These are phyloP conservation scores for Limtongozyma cylindracea DNA, from an alignment of 805 yeast genomes.

Conservation along the genomic window DNA sequence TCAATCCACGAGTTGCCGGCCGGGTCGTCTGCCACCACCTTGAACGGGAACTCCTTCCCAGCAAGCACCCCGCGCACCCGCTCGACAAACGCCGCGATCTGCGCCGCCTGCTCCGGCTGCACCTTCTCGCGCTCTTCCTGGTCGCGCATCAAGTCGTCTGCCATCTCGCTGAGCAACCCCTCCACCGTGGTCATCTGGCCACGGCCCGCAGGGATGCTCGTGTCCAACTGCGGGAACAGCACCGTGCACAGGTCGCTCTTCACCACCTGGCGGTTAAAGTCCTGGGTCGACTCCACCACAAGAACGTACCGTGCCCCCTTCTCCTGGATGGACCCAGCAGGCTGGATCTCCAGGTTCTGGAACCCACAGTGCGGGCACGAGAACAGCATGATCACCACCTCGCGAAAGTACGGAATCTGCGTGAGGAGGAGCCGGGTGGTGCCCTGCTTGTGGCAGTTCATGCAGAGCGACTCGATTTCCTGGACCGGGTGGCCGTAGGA, in stretches of 20 bases:
- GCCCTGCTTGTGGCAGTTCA: constrained; percentile 84
- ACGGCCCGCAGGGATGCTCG: constrained; percentile 86
- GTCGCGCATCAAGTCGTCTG: constrained; percentile 53
- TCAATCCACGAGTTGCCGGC: constrained; percentile 96
- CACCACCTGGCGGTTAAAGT: constrained; percentile 75
- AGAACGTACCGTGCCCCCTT: constrained; percentile 59
- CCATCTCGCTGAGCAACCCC: constrained; percentile 68
- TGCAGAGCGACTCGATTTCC: constrained; percentile 84
- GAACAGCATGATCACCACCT: constrained; percentile 82
- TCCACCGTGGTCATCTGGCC: constrained; percentile 88
- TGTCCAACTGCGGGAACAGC: constrained; percentile 60
- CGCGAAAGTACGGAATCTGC: constrained; percentile 75
- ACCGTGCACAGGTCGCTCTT: constrained; percentile 73
- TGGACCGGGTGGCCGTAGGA: constrained; percentile 86
- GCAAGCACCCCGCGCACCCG: constrained; percentile 32
- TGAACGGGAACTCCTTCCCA: constrained; percentile 59
- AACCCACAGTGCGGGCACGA: constrained; percentile 89
- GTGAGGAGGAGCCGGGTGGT: constrained; percentile 66
- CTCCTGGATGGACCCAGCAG: constrained; percentile 83
- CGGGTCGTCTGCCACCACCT: constrained; percentile 72
- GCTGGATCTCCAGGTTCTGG: constrained; percentile 79
- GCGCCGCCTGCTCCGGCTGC: constrained; percentile 52
- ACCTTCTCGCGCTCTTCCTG: constrained; percentile 55
- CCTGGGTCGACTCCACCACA: constrained; percentile 40
- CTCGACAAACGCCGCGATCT: constrained; percentile 44